Evolutionary conservation across 2,329 filamentous ascomycete species (phyloP), one percentile per base, ranked within the genome.

Genomic region (Diplodia sapinea): DNA sequence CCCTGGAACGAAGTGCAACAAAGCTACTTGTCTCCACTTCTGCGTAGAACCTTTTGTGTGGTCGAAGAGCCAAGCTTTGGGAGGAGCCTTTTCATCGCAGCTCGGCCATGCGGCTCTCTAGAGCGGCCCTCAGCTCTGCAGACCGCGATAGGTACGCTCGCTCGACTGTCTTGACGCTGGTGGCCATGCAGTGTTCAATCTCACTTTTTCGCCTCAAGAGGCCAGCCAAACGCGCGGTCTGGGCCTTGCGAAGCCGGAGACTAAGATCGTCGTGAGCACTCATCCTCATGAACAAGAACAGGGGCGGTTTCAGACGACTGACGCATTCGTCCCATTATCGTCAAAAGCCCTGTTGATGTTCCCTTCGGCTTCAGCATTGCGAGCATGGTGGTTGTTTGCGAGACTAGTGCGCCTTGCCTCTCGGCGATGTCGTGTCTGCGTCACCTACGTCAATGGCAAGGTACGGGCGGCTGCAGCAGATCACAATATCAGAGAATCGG

Each of bases 301-400:
- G 31, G 20, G 15, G n/a, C 5, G 29, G 15, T n/a, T 57, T 1
- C 17, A 5, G 54, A 40, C 13, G 43, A 49, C 74, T 74, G 72
- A 79, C 77, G 71, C 66, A 66, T 75, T 61, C 29, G 68, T 66
- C 57, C 75, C 72, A 38, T 76, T 72, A 1, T 72, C 59, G 17
- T 73, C 71, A 55, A 78, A 77, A 6, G 74, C 40, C 0, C 64
- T 67, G 47, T 65, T 70, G 68, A 79, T 74, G 17, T 68, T 67
- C 8, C 67, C 57, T 40, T 73, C 67, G n/a, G 70, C 50, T 1
- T 67, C 57, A 23, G 68, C 49, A 26, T 68, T 65, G 31, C 69
- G 63, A 8, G 23, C 51, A 5, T 67, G 54, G 68, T 77, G 77
- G 1, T 67, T 51, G 38, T 73, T 73, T 67, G 26, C 29, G 50